Base-by-base conservation (phyloP, 1,139 yeast genomes). In the Meyerozyma athensensis region DNA sequence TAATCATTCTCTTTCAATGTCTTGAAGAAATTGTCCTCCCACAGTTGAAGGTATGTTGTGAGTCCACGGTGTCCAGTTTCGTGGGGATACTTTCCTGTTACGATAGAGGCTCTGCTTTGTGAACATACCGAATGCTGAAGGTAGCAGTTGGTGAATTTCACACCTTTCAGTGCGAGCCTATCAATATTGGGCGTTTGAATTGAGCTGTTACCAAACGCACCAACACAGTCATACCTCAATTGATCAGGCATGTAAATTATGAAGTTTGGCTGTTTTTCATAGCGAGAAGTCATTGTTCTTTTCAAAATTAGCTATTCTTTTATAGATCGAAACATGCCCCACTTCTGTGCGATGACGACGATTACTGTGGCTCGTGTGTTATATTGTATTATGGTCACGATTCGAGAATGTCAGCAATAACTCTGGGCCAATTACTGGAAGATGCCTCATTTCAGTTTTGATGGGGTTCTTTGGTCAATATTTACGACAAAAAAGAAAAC, bases 181-280 rank as follows among this genome's bases (percentile, higher is more conserved):
- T 46, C 48, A 14, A 45, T 45, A 33, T 46, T 46, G n/a, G 49
- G 48, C 10, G 49, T 46, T 21, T 41, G 31, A 20, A 46, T 41
- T 4, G 30, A n/a, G 2, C 33, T 16, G 28, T 43, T 44, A 20
- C 47, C 50, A 39, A 44, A 43, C n/a, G 48, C 33, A 10, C 49
- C 48, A 24, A 46, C 23, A 36, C 42, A 41, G 33, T 45, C 49
- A 28, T 44, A 46, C 26, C 50, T 26, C 20, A 46, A 37, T 26
- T 46, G 50, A 28, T 46, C 49, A 8, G 50, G 49, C 49, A 46
- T 46, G 36, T 46, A 46, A 13, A 46, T 36, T n/a, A 46, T 22
- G 24, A 44, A 35, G 31, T 46, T 46, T 9, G 49, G 48, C 18
- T 13, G 10, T 2, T n/a, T n/a, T 4, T 28, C 32, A 28, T 24